Base-by-base conservation (phyloP, 2,329 filamentous ascomycete genomes). In the Ascochyta fabae region DNA sequence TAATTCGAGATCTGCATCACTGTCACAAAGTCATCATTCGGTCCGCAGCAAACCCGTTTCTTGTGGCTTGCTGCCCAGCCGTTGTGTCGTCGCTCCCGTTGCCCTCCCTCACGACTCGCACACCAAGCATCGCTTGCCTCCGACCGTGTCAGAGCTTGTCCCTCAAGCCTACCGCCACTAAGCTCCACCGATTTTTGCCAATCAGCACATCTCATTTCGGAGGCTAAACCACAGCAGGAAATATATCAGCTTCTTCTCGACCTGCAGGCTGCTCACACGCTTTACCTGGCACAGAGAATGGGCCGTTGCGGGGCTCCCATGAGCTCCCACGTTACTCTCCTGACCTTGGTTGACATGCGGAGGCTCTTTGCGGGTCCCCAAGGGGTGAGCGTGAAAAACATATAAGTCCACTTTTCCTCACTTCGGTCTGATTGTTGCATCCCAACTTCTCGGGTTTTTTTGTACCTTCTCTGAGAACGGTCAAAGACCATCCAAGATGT, bases 101-200 rank as follows among this genome's bases (percentile, higher is more conserved):
- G 24, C 47, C 53, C 13, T 45, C 40, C 24, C 33, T 43, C 50
- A 51, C 51, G 57, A 62, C 24, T 62, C 62, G 59, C 48, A 53
- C 55, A 31, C 56, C 50, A 62, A 64, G 64, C 64, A 62, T 59
- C 58, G 56, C 46, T 39, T 36, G 39, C 46, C 53, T 43, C 58
- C 49, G 45, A 48, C 48, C 48, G 51, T 62, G 62, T 65, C 59
- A 67, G 47, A 56, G 62, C 62, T 62, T 60, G 54, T 59, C 42
- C 53, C 44, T 53, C 45, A 53, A 35, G 35, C 54, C 34, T 34
- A 48, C 55, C 49, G 46, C 19, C 23, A 41, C 47, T 36, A 38
- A 39, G 29, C 22, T 56, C 54, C 56, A 64, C 43, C 45, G n/a
- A 3, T 4, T 6, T 33, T 27, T 26, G 48, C 62, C 59, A 67